Percentiles rank a stretch among this genome's conserved stretches.
Conservation (phyloP, 352 stramenopile species). For the Elongisporangium undulatum region DNA sequence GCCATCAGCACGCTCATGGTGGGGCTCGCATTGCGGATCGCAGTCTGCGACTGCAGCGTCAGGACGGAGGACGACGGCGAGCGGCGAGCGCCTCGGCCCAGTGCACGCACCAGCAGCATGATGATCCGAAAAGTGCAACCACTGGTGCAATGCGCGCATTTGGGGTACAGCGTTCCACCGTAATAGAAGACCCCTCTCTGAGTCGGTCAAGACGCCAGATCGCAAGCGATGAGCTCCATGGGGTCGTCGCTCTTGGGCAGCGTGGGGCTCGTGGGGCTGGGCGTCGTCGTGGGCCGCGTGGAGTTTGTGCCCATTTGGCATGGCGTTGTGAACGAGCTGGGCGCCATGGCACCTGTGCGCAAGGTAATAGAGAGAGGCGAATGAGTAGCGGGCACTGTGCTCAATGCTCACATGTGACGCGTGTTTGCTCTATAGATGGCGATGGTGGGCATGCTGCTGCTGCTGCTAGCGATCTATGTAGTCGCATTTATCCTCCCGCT, state of each 20-base stretch:
- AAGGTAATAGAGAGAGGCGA: slow-evolving; percentile 28
- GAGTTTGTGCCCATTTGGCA: slow-evolving; percentile 39
- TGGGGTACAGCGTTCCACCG: no score
- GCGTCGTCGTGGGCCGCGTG: slow-evolving; percentile 59
- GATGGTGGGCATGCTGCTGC: slow-evolving; percentile 32
- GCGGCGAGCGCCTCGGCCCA: slow-evolving; percentile 1
- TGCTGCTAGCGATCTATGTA: slow-evolving; percentile 60
- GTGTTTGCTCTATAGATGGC: slow-evolving; percentile 16
- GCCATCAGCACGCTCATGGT: slow-evolving; percentile 1
- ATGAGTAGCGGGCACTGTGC: background rate
- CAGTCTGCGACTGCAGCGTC: background rate
- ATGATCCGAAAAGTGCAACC: no score
- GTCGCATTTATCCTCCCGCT: slow-evolving; percentile 56
- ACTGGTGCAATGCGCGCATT: no score
- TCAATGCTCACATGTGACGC: background rate
- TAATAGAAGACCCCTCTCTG: no score
- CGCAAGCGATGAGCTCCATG: no score
- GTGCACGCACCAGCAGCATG: no score
- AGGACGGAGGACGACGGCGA: slow-evolving; percentile 1
- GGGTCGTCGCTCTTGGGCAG: slow-evolving; percentile 61
- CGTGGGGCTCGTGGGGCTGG: slow-evolving; percentile 49
- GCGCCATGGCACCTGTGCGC: slow-evolving; percentile 25
- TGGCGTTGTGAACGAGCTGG: slow-evolving; percentile 45
- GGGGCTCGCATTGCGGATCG: no score
- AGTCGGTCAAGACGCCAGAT: no score